Conservation (phyloP, 2,329 filamentous ascomycete genomes). For the Xylariaceae sp. region DNA sequence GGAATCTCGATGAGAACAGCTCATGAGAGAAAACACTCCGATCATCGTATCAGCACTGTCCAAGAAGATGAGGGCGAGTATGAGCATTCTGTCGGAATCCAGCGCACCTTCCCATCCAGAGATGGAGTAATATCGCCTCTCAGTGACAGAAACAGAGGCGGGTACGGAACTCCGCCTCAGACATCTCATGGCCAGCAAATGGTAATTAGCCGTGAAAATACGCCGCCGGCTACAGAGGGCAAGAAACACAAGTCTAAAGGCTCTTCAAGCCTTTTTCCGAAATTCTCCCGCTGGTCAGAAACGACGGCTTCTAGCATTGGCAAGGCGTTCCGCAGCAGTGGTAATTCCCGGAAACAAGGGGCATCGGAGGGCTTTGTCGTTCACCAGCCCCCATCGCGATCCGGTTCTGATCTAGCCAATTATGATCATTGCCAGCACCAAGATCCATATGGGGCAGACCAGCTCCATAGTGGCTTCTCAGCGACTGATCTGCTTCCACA, state of each 20-base stretch:
- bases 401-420: constrained; percentile 66
- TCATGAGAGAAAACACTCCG: constrained; percentile 56
- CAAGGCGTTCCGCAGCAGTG: constrained; percentile 67
- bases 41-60: constrained; percentile 85
- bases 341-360: constrained; percentile 50
- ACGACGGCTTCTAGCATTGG: constrained; percentile 87
- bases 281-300: constrained; percentile 95
- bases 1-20: constrained; percentile 40
- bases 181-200: constrained; percentile 33
- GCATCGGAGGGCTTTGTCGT: constrained; percentile 58
- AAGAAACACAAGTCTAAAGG: constrained; percentile 86
- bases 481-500: constrained; percentile 42
- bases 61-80: constrained; percentile 76
- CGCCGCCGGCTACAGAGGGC: constrained; percentile 66
- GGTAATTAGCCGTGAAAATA: constrained; percentile 71
- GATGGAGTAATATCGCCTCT: constrained; percentile 58
- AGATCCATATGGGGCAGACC: constrained; percentile 55
- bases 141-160: constrained; percentile 47
- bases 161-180: constrained; percentile 56
- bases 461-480: constrained; percentile 53
- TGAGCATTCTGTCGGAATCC: constrained; percentile 36
- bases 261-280: constrained; percentile 75
- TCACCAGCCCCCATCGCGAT: constrained; percentile 61
- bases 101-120: constrained; percentile 53
- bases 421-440: constrained; percentile 58